phyloP scores from a whole-genome alignment of 768 basidiomycete species.

The Hemileccinum rubropunctum region DNA sequence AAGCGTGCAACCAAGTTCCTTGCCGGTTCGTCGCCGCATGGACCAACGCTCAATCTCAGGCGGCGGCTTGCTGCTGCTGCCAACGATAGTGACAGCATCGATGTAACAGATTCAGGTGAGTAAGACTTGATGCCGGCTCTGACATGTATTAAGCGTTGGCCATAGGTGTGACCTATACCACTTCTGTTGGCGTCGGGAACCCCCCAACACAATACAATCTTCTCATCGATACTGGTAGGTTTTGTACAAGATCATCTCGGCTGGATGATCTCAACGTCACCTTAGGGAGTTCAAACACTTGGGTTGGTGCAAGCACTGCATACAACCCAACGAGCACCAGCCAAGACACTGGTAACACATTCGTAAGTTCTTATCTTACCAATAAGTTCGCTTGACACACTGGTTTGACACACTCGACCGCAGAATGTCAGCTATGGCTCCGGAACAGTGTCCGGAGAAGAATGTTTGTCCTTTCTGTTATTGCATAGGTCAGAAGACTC shows the following conservation, averaged over 20 bases:
- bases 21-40: constrained; percentile 52
- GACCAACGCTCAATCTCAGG: constrained; percentile 37
- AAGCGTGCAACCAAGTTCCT: constrained; percentile 55
- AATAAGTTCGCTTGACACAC: neutral
- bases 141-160: neutral
- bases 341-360: constrained; percentile 36
- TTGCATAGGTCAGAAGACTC: neutral
- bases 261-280: neutral
- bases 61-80: constrained; percentile 12
- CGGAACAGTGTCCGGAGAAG: constrained; percentile 50
- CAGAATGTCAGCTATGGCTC: constrained; percentile 55
- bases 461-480: constrained; percentile 35
- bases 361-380: constrained; percentile 27
- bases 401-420: neutral
- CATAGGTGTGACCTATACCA: constrained; percentile 51
- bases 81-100: constrained; percentile 35
- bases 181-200: constrained; percentile 48
- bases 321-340: constrained; percentile 48
- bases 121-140: neutral
- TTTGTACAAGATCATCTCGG: neutral
- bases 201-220: constrained; percentile 50
- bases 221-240: constrained; percentile 55
- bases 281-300: constrained; percentile 49
- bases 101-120: constrained; percentile 54
- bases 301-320: constrained; percentile 50